phyloP scores from a whole-genome alignment of 2,329 filamentous ascomycete genomes.

The Colletotrichum sansevieriae region DNA sequence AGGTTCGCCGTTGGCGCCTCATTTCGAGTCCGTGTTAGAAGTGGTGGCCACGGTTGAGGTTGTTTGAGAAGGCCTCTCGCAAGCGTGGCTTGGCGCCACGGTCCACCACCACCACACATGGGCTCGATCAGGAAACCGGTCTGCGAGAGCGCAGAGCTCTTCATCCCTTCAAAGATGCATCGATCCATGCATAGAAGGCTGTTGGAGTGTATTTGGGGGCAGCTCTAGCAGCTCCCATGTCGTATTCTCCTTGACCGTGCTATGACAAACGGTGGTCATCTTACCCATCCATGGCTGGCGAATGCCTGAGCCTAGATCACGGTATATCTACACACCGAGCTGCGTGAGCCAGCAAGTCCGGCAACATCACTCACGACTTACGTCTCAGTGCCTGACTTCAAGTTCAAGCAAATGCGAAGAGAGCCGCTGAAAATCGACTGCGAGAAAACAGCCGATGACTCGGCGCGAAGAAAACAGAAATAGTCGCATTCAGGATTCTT shows the following conservation, averaged over 20 bases:
- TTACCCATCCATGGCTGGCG: too few relatives aligned
- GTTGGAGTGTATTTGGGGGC: too few relatives aligned
- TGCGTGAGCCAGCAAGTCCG: too few relatives aligned
- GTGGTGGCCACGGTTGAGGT: slow-evolving; percentile 15
- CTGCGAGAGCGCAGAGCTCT: background rate
- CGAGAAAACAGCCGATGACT: background rate
- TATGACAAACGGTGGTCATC: too few relatives aligned
- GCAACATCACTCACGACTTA: too few relatives aligned
- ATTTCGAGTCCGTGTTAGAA: background rate
- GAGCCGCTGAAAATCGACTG: background rate
- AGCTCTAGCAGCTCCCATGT: too few relatives aligned
- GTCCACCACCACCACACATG: background rate
- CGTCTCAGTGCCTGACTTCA: too few relatives aligned
- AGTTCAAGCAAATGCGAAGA: background rate
- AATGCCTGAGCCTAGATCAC: too few relatives aligned
- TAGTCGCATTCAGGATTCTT: background rate
- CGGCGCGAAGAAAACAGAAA: background rate
- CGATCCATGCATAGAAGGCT: too few relatives aligned
- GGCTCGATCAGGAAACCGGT: background rate
- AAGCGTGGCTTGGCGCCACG: slow-evolving; percentile 10
- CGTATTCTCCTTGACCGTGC: too few relatives aligned
- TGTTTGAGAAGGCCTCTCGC: slow-evolving; percentile 34
- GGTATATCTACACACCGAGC: too few relatives aligned
- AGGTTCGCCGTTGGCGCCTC: background rate
- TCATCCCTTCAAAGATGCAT: too few relatives aligned